These are phyloP conservation scores for Colletotrichum musicola DNA, from an alignment of 2,329 filamentous ascomycete genomes.

Conservation along the genomic window DNA sequence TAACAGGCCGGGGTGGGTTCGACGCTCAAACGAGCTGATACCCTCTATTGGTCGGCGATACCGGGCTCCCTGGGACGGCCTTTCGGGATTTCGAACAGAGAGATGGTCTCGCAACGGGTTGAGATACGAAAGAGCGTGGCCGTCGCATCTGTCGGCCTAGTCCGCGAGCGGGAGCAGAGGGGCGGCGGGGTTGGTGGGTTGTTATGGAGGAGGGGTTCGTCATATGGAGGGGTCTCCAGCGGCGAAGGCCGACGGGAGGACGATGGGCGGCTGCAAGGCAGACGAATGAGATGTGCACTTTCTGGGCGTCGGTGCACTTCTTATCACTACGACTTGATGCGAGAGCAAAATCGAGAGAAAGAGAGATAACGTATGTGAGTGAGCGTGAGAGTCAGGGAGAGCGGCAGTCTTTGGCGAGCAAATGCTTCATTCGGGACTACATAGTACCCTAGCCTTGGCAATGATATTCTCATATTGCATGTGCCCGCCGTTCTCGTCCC, in stretches of 20 bases:
- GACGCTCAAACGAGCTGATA: neutral
- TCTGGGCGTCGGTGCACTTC: neutral
- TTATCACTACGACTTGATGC: too few species aligned
- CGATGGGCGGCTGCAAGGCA: neutral
- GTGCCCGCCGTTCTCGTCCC: conserved; percentile 73
- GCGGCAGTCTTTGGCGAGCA: too few species aligned
- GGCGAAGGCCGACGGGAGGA: neutral
- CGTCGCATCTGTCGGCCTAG: neutral
- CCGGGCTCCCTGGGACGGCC: neutral
- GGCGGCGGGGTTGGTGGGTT: neutral
- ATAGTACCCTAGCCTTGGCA: conserved; percentile 75
- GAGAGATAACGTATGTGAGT: too few species aligned
- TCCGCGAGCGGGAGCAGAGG: conserved; percentile 3
- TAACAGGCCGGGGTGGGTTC: neutral
- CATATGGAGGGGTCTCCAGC: neutral
- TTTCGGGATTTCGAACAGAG: neutral
- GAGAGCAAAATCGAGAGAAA: too few species aligned
- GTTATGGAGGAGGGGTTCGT: neutral
- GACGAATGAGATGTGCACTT: conserved; percentile 6
- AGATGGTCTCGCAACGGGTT: neutral
- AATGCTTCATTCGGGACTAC: conserved; percentile 58
- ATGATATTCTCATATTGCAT: conserved; percentile 73
- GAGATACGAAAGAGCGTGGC: neutral
- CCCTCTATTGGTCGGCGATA: conserved; percentile 3
- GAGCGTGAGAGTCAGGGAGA: too few species aligned